Evolutionary conservation across 1,284 basidiomycete genomes (phyloP).

Genomic region (Sphaerobolus stellatus): DNA sequence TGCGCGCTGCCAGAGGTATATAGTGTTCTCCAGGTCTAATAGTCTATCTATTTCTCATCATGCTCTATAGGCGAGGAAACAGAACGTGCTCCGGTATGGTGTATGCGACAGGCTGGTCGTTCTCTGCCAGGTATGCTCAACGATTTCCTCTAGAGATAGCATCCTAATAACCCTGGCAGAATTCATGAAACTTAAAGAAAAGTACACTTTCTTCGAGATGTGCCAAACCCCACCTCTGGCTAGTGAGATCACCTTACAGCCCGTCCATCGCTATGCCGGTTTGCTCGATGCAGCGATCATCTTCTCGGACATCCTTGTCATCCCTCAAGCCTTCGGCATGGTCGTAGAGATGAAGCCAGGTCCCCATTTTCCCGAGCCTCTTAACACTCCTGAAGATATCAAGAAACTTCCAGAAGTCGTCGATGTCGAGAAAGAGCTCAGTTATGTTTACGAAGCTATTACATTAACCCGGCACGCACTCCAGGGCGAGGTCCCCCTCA

Average conservation of each 20-base stretch:
- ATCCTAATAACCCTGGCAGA: constrained; percentile 46
- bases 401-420: constrained; percentile 55
- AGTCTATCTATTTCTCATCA: neutral
- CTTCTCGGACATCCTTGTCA: constrained; percentile 94
- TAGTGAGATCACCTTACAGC: constrained; percentile 86
- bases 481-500: constrained; percentile 85
- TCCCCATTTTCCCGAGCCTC: constrained; percentile 82
- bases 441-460: constrained; percentile 90
- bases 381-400: constrained; percentile 75
- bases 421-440: constrained; percentile 78
- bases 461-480: constrained; percentile 77
- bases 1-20: constrained; percentile 83
- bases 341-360: constrained; percentile 92
- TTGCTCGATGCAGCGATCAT: constrained; percentile 93
- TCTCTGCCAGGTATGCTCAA: constrained; percentile 88
- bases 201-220: constrained; percentile 91
- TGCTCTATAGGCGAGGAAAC: constrained; percentile 70
- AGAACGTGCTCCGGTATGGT: constrained; percentile 94
- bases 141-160: constrained; percentile 10
- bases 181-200: constrained; percentile 79
- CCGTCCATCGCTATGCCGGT: constrained; percentile 81
- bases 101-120: constrained; percentile 97
- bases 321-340: constrained; percentile 95
- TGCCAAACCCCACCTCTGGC: constrained; percentile 88
- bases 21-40: constrained; percentile 8